Conservation (phyloP, 768 basidiomycete species). For the Hemileccinum impolitum region DNA sequence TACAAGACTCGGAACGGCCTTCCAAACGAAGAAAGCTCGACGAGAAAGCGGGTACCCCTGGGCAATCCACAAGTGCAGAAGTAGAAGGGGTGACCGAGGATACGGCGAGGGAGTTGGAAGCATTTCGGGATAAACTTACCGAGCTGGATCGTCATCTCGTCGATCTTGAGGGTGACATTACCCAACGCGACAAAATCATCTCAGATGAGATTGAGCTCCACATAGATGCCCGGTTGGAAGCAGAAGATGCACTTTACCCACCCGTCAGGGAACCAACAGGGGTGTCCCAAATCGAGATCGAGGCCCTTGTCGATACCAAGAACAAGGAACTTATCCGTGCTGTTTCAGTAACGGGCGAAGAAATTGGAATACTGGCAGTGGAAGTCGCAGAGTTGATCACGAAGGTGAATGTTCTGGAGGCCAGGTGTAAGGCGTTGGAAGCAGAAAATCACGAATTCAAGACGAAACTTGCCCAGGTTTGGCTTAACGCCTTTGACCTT, state of each 20-base stretch:
- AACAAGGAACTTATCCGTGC: slow-evolving; percentile 15
- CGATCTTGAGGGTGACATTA: slow-evolving; percentile 36
- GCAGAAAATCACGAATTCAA: slow-evolving; percentile 28
- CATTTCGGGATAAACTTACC: slow-evolving; percentile 28
- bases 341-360: slow-evolving; percentile 20
- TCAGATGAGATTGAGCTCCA: slow-evolving; percentile 29
- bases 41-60: slow-evolving; percentile 1
- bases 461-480: slow-evolving; percentile 25
- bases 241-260: slow-evolving; percentile 23
- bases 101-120: slow-evolving; percentile 21
- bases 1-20: slow-evolving; percentile 22
- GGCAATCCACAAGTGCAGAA: background rate
- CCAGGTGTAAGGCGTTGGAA: slow-evolving; percentile 20
- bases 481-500: slow-evolving; percentile 3
- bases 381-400: slow-evolving; percentile 32
- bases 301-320: slow-evolving; percentile 24
- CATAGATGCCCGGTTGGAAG: slow-evolving; percentile 29
- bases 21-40: slow-evolving; percentile 27
- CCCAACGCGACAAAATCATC: slow-evolving; percentile 31
- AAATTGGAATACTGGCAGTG: slow-evolving; percentile 31
- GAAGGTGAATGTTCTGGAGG: slow-evolving; percentile 25
- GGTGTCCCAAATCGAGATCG: slow-evolving; percentile 21
- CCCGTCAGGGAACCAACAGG: slow-evolving; percentile 14
- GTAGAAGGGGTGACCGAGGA: background rate
- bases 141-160: slow-evolving; percentile 27